Evolutionary conservation across 2,329 filamentous ascomycete species (phyloP).

Genomic region (Tolypocladium ophioglossoides): DNA sequence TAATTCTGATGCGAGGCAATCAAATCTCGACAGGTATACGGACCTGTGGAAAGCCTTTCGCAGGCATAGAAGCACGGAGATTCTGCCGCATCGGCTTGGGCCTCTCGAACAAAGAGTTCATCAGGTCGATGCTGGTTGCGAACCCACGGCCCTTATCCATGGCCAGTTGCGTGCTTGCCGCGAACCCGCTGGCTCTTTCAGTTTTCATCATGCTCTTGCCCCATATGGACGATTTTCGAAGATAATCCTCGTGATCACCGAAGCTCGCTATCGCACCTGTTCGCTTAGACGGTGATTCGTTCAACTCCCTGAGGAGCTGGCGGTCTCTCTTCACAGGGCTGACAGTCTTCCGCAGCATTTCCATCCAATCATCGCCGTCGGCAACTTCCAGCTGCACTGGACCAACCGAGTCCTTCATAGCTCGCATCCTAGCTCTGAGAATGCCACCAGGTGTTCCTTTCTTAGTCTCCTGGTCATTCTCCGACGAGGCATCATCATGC

Average conservation of each 20-base stretch:
- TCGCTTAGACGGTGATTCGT: constrained; percentile 39
- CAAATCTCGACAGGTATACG: constrained; percentile 44
- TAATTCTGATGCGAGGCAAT: constrained; percentile 15
- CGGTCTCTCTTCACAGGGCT: constrained; percentile 90
- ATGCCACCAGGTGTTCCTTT: constrained; percentile 45
- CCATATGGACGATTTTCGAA: constrained; percentile 28
- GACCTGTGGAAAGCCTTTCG: constrained; percentile 77
- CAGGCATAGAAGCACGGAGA: constrained; percentile 37
- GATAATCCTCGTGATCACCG: constrained; percentile 37
- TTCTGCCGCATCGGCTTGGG: constrained; percentile 48
- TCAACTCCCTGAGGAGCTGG: constrained; percentile 50
- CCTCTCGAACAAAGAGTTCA: constrained; percentile 85
- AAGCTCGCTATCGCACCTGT: constrained; percentile 14
- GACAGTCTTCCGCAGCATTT: constrained; percentile 87
- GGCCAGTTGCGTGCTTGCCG: constrained; percentile 19
- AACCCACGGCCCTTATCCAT: constrained; percentile 54
- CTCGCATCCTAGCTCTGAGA: constrained; percentile 52
- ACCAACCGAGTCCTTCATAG: constrained; percentile 47
- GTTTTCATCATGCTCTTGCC: constrained; percentile 19
- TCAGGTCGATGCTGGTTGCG: constrained; percentile 84
- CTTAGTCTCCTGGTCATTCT: constrained; percentile 36
- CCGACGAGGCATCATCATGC: constrained; percentile 50
- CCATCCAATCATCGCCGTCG: constrained; percentile 79
- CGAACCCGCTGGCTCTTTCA: constrained; percentile 16
- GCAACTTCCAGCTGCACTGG: constrained; percentile 50